Evolutionary conservation across 1,139 yeast genomes (phyloP), one percentile per base, ranked within the genome.

Genomic region (Sugiyamaella grinbergsii): DNA sequence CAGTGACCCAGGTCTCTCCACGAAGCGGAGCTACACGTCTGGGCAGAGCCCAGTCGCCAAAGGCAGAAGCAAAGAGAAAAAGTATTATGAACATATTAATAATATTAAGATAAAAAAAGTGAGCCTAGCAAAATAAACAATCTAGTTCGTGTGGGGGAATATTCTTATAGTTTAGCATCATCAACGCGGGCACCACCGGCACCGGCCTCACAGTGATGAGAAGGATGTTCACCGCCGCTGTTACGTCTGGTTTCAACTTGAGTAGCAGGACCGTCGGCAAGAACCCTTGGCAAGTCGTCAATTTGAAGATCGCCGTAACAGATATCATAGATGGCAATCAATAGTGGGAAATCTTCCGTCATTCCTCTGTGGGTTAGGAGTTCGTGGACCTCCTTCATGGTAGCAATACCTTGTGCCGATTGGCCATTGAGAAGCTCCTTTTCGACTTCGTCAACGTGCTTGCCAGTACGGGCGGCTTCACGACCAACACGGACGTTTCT

Each of bases 341-440:
- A 85, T 62, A 91, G 78, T 54, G 97, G 97, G 80, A 85, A 91
- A 62, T 89, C 93, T 18, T 78, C 77, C 55, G 76, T 68, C 71
- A 79, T 76, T 51, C 79, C 75, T 71, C 77, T 78, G 66, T 78
- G 77, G 52, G 73, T 77, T 66, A 91, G 77, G 69, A 91, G 81
- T 66, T 85, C 94, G 71, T 87, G 87, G 49, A 91, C 96, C 75
- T 91, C 98, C 71, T 80, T 80, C 57, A 93, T 80, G 40, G 98
- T 91, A 63, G 85, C 80, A 56, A 90, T 79, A 68, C 98, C 98
- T 74, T 91, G 98, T 50, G 96, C 93, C 53, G 91, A 83, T 75
- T 90, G 96, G 49, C 98, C 98, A 67, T 90, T 88, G 63, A 91
- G 77, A 61, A 90, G 75, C 60, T 76, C 85, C 71, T 79, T 80